These are phyloP conservation scores for Forsythia viridissima DNA, from an alignment of 257 asterid species.

Conservation along the genomic window DNA sequence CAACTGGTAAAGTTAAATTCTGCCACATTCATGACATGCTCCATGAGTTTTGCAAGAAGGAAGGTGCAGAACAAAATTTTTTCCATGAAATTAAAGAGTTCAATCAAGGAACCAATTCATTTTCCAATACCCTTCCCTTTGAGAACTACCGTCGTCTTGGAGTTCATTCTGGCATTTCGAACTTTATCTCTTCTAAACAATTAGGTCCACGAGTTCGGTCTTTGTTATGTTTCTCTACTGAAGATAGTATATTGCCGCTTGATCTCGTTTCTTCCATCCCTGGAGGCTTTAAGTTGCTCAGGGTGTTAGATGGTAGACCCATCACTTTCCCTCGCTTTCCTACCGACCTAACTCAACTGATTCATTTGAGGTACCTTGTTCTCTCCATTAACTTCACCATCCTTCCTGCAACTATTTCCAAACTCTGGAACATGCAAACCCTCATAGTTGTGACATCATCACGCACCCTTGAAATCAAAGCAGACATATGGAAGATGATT, in stretches of 20 bases:
- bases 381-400: conserved; percentile 35
- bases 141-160: conserved; percentile 49
- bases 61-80: conserved; percentile 44
- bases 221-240: conserved; percentile 45
- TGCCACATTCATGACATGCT: conserved; percentile 60
- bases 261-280: conserved; percentile 42
- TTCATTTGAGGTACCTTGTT: conserved; percentile 57
- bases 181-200: conserved; percentile 39
- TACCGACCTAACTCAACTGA: conserved; percentile 35
- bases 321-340: conserved; percentile 44
- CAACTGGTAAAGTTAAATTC: conserved; percentile 44
- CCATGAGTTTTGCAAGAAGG: conserved; percentile 48
- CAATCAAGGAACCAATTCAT: conserved; percentile 31
- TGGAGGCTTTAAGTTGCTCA: conserved; percentile 45
- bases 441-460: conserved; percentile 44
- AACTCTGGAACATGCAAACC: conserved; percentile 60
- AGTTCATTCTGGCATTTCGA: conserved; percentile 44
- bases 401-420: conserved; percentile 41
- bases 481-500: conserved; percentile 57
- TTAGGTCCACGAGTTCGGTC: conserved; percentile 51
- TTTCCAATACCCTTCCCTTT: conserved; percentile 26
- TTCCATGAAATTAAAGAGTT: conserved; percentile 41
- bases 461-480: conserved; percentile 40
- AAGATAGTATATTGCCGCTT: conserved; percentile 31
- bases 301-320: conserved; percentile 50